phyloP scores from a whole-genome alignment of 257 asterid species.

The Lavandula angustifolia region DNA sequence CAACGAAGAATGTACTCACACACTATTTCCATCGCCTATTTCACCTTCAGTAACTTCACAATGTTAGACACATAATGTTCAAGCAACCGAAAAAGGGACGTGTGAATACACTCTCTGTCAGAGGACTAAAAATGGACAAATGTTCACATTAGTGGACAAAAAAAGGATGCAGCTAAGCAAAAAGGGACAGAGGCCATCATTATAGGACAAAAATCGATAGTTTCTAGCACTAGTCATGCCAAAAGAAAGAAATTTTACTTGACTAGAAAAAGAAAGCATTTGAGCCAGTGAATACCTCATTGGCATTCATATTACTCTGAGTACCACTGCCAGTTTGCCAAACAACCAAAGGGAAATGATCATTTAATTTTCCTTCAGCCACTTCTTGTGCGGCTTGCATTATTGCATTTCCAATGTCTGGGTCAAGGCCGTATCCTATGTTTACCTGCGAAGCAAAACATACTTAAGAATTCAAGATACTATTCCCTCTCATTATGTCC shows the following conservation, averaged over 20 bases:
- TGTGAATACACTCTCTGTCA: too few relatives aligned
- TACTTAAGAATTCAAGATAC: slow-evolving; percentile 17
- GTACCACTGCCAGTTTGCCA: slow-evolving; percentile 99
- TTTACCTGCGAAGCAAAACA: slow-evolving; percentile 58
- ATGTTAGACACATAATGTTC: too few relatives aligned
- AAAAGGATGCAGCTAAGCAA: too few relatives aligned
- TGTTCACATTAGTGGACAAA: too few relatives aligned
- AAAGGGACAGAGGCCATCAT: too few relatives aligned
- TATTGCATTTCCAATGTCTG: slow-evolving; percentile 83
- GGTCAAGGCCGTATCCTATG: slow-evolving; percentile 95
- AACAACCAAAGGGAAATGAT: slow-evolving; percentile 95
- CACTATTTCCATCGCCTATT: too few relatives aligned
- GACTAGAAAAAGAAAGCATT: slow-evolving; percentile 23
- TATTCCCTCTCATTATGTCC: not conserved
- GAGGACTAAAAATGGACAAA: too few relatives aligned
- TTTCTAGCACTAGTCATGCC: too few relatives aligned
- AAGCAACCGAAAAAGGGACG: too few relatives aligned
- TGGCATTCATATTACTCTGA: slow-evolving; percentile 99
- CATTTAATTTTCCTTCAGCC: slow-evolving; percentile 88
- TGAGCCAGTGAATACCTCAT: slow-evolving; percentile 62
- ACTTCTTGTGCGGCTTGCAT: slow-evolving; percentile 99
- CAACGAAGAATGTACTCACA: too few relatives aligned
- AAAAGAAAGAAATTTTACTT: slow-evolving; percentile 1
- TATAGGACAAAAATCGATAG: too few relatives aligned
- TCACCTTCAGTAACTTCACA: too few relatives aligned